Percentiles rank a stretch among this genome's conserved stretches.
These are phyloP conservation scores for Ogataea trehalophila DNA, from an alignment of 805 yeast species.

Conservation along the genomic window DNA sequence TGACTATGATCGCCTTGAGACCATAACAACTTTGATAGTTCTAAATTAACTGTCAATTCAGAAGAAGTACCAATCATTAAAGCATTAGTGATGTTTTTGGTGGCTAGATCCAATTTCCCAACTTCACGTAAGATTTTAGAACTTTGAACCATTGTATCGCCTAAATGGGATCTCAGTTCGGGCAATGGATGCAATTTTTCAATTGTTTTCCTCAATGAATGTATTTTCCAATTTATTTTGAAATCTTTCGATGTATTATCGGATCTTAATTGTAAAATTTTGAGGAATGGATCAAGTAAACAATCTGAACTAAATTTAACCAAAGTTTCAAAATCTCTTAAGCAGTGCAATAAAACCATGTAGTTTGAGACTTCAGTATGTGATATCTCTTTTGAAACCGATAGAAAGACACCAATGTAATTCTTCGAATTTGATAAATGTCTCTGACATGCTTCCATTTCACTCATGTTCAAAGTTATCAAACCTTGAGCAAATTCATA, in stretches of 20 bases:
- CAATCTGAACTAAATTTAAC: conserved; percentile 18
- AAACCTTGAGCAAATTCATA: conserved; percentile 66
- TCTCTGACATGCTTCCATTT: conserved; percentile 30
- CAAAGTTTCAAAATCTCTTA: conserved; percentile 50
- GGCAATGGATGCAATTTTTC: conserved; percentile 23
- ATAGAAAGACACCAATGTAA: conserved; percentile 57
- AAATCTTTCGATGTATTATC: conserved; percentile 32
- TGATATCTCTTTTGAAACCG: conserved; percentile 45
- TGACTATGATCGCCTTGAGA: conserved; percentile 81
- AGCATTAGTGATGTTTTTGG: conserved; percentile 61
- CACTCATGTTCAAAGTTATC: conserved; percentile 34
- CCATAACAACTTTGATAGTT: conserved; percentile 83
- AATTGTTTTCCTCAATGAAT: conserved; percentile 39
- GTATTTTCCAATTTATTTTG: conserved; percentile 41
- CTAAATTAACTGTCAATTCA: conserved; percentile 47
- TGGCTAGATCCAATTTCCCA: conserved; percentile 67
- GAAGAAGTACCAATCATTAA: conserved; percentile 37
- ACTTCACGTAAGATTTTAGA: conserved; percentile 65
- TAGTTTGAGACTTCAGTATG: conserved; percentile 43
- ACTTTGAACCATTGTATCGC: conserved; percentile 51
- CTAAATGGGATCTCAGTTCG: conserved; percentile 30
- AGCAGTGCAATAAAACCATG: conserved; percentile 52
- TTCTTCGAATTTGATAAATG: conserved; percentile 48
- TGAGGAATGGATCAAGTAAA: conserved; percentile 11
- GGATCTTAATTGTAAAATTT: conserved; percentile 18